These are phyloP conservation scores for Colletotrichum lentis DNA, from an alignment of 2,329 filamentous ascomycete species.

Conservation along the genomic window DNA sequence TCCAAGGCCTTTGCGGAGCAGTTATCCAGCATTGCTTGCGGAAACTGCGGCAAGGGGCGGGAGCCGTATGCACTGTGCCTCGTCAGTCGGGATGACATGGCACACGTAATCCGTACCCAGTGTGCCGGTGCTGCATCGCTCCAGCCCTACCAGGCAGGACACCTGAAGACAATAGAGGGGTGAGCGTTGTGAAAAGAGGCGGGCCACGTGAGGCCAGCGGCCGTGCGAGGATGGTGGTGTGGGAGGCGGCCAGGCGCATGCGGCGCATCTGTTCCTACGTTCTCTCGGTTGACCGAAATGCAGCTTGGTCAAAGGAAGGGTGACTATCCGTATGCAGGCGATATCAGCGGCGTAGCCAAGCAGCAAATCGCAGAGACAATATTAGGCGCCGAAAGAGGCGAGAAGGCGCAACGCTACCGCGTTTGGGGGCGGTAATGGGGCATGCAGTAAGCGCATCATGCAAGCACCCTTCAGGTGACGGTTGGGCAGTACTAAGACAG, in stretches of 20 bases:
- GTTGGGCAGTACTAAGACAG: not conserved
- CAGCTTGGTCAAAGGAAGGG: not conserved
- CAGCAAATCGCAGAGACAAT: not conserved
- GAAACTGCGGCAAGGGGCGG: not conserved
- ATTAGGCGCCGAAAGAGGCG: constrained; percentile 1
- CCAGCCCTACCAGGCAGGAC: constrained; percentile 30
- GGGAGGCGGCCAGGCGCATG: not conserved
- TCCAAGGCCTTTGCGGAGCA: not conserved
- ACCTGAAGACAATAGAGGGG: not conserved
- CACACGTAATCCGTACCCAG: not conserved
- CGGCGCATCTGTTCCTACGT: not conserved
- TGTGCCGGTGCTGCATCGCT: constrained; percentile 8
- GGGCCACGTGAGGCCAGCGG: not conserved
- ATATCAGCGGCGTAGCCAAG: not conserved
- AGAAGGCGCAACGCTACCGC: constrained; percentile 12
- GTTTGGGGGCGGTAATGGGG: constrained; percentile 16
- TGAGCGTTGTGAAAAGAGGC: not conserved
- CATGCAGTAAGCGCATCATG: not conserved
- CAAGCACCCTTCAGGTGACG: not conserved
- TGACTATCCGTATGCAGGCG: constrained; percentile 3
- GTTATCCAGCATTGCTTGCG: not conserved
- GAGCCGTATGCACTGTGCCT: not conserved
- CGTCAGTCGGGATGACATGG: not conserved
- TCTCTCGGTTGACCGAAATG: constrained; percentile 4
- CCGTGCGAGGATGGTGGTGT: constrained; percentile 3